These are phyloP conservation scores for Alternaria rosae DNA, from an alignment of 2,329 filamentous ascomycete genomes.

Conservation along the genomic window DNA sequence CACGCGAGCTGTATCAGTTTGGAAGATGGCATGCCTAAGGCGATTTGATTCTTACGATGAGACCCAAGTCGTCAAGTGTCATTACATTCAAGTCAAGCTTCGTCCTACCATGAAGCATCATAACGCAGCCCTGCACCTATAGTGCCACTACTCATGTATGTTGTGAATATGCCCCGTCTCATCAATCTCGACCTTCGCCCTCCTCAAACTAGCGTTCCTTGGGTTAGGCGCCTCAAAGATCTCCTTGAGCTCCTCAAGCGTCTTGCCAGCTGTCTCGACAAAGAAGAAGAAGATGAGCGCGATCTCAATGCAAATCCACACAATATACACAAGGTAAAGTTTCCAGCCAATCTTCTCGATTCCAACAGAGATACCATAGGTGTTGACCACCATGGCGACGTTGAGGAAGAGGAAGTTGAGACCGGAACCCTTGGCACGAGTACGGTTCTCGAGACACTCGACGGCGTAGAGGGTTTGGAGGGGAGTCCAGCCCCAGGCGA, in stretches of 20 bases:
- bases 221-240: slow-evolving; percentile 45
- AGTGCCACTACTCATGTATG: slow-evolving; percentile 13
- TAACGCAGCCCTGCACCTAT: not conserved
- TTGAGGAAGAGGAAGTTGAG: slow-evolving; percentile 46
- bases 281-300: slow-evolving; percentile 42
- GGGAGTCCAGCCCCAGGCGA: slow-evolving; percentile 52
- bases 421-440: slow-evolving; percentile 48
- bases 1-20: not conserved
- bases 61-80: not conserved
- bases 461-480: slow-evolving; percentile 51
- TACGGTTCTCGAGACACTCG: slow-evolving; percentile 50
- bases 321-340: slow-evolving; percentile 43
- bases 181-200: slow-evolving; percentile 35
- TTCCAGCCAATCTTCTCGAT: slow-evolving; percentile 45
- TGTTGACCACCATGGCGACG: slow-evolving; percentile 45
- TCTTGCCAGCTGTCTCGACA: slow-evolving; percentile 45
- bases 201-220: slow-evolving; percentile 31
- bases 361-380: slow-evolving; percentile 42
- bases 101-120: not conserved
- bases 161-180: slow-evolving; percentile 35
- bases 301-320: slow-evolving; percentile 43
- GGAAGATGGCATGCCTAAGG: not conserved
- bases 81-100: not conserved
- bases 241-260: slow-evolving; percentile 42
- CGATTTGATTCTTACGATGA: not conserved